A percentile compares a stretch with the other conserved stretches of the same genome.
These are phyloP conservation scores for Dactylellina sp. DNA, from an alignment of 2,329 filamentous ascomycete species.

Conservation along the genomic window DNA sequence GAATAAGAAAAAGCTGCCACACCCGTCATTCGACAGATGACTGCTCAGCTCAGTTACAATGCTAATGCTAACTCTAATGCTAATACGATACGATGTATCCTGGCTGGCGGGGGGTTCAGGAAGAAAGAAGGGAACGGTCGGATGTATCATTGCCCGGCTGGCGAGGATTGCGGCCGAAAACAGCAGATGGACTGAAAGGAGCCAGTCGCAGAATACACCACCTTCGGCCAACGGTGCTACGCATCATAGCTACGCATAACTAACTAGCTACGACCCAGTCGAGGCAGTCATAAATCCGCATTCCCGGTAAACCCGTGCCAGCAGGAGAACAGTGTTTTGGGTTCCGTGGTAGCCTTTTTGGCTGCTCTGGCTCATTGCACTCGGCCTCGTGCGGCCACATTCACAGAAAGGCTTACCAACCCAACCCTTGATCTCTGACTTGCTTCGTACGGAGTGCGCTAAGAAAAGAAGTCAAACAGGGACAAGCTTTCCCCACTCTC, in stretches of 20 bases:
- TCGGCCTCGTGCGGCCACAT: constrained; percentile 37
- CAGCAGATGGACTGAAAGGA: neutral
- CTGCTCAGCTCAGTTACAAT: neutral
- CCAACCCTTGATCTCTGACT: constrained; percentile 5
- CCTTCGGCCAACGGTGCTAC: too few species aligned
- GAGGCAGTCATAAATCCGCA: constrained; percentile 10
- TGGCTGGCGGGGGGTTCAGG: constrained; percentile 7
- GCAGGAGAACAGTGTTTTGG: constrained; percentile 1
- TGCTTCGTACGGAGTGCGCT: neutral
- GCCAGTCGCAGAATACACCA: neutral
- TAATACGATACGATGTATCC: constrained; percentile 14
- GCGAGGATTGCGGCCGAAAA: too few species aligned
- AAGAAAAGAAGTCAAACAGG: neutral
- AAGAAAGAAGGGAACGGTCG: constrained; percentile 19
- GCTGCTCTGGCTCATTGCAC: neutral
- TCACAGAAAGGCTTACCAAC: constrained; percentile 29
- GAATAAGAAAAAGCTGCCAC: constrained; percentile 39
- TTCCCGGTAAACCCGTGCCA: constrained; percentile 26
- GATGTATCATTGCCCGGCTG: constrained; percentile 22
- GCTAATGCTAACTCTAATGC: neutral
- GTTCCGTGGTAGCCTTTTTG: constrained; percentile 5
- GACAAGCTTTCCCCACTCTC: too few species aligned
- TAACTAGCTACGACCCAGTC: too few species aligned
- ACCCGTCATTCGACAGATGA: constrained; percentile 49
- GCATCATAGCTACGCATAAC: too few species aligned